These are phyloP conservation scores for Globisporangium nagaii DNA, from an alignment of 352 stramenopile species.

Conservation along the genomic window DNA sequence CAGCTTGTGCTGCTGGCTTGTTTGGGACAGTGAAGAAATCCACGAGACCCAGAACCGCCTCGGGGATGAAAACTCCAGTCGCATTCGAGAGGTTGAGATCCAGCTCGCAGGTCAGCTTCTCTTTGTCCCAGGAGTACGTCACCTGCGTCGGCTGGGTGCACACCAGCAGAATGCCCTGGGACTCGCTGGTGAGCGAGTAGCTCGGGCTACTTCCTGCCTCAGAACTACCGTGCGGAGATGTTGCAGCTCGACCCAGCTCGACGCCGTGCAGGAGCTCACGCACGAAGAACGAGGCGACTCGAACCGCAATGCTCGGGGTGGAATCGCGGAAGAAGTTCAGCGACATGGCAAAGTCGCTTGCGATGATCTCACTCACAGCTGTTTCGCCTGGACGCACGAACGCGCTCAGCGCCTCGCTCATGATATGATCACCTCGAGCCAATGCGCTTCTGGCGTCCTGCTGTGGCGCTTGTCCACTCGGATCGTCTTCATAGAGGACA, in stretches of 20 bases:
- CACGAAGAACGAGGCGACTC: conserved; percentile 11
- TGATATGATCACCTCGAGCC: neutral
- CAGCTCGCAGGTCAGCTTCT: conserved; percentile 31
- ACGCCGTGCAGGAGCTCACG: conserved; percentile 3
- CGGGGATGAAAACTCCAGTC: conserved; percentile 46
- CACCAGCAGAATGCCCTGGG: conserved; percentile 25
- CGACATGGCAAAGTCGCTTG: conserved; percentile 11
- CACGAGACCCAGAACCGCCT: conserved; percentile 33
- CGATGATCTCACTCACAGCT: conserved; percentile 7
- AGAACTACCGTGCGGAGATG: neutral
- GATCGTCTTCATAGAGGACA: conserved; percentile 29
- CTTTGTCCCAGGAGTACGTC: conserved; percentile 59
- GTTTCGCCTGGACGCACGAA: conserved; percentile 4
- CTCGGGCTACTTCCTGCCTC: neutral
- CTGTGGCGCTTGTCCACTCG: neutral
- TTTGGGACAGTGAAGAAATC: conserved; percentile 54
- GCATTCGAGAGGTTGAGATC: conserved; percentile 45
- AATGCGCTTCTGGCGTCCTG: neutral
- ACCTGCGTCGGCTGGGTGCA: conserved; percentile 38
- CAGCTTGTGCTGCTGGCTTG: neutral
- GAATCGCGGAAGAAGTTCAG: conserved; percentile 11
- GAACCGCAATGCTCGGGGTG: conserved; percentile 8
- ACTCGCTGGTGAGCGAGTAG: neutral
- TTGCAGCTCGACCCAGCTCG: neutral
- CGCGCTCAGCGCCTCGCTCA: neutral